phyloP scores from a whole-genome alignment of 1,284 basidiomycete species.

The Mycosarcoma mackinlayi region DNA sequence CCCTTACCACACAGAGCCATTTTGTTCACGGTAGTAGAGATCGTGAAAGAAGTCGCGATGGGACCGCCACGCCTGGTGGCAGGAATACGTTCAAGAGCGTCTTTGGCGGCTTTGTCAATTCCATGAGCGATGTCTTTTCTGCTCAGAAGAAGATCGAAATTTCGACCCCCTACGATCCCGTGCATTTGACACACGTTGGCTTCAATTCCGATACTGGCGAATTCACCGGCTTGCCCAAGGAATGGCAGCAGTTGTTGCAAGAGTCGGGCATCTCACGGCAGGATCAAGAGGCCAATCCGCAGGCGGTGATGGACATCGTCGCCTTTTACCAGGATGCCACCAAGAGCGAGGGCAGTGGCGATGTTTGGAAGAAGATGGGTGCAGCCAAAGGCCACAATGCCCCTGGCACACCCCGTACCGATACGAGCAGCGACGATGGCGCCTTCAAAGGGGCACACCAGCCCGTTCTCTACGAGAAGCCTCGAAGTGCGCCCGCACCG shows the following conservation, averaged over 20 bases:
- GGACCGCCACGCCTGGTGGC: constrained; percentile 38
- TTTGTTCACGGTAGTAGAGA: constrained; percentile 39
- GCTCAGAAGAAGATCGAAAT: constrained; percentile 88
- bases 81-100: constrained; percentile 66
- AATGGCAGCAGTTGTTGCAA: constrained; percentile 97
- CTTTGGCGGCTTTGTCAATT: constrained; percentile 68
- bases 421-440: constrained; percentile 40
- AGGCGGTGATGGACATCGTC: constrained; percentile 98
- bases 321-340: constrained; percentile 90
- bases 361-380: constrained; percentile 69
- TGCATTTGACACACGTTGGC: constrained; percentile 98
- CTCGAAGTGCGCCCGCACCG: constrained; percentile 49
- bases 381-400: constrained; percentile 48
- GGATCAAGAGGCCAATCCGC: constrained; percentile 97
- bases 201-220: constrained; percentile 99
- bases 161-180: constrained; percentile 97
- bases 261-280: constrained; percentile 93
- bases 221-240: constrained; percentile 88
- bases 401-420: constrained; percentile 35
- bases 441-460: constrained; percentile 17
- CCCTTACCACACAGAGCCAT: constrained; percentile 46
- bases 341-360: constrained; percentile 62
- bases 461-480: constrained; percentile 51
- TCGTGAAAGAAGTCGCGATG: constrained; percentile 45
- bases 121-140: constrained; percentile 77